Percentiles rank a stretch among this genome's conserved stretches.
phyloP scores from a whole-genome alignment of 2,329 filamentous ascomycete genomes.

The Didymella lethalis region DNA sequence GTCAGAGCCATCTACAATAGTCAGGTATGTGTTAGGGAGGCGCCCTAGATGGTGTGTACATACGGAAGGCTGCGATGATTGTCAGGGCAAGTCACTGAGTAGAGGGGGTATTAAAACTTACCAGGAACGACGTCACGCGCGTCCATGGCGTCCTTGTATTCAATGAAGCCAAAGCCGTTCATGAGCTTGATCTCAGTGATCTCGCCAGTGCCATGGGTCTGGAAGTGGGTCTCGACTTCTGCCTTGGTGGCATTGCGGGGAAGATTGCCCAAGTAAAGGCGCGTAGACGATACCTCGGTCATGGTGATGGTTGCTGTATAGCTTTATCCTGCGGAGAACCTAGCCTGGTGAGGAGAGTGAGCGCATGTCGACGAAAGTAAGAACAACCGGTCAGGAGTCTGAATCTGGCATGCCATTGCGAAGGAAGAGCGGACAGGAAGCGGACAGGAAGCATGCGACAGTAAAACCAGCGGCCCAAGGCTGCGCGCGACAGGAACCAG shows the following conservation, averaged over 20 bases:
- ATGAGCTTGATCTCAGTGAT: constrained; percentile 99
- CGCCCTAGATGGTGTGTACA: constrained; percentile 40
- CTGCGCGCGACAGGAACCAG: constrained; percentile 38
- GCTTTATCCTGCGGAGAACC: constrained; percentile 33
- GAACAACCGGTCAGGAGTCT: constrained; percentile 34
- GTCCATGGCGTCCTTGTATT: constrained; percentile 98
- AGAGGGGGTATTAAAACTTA: constrained; percentile 59
- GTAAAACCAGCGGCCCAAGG: constrained; percentile 37
- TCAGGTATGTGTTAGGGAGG: constrained; percentile 25
- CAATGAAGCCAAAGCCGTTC: constrained; percentile 99
- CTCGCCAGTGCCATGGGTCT: constrained; percentile 92
- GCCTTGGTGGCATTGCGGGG: constrained; percentile 96
- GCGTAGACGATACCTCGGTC: constrained; percentile 90
- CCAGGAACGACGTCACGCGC: constrained; percentile 97
- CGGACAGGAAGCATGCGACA: constrained; percentile 32
- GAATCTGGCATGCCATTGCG: constrained; percentile 36
- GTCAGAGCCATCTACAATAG: constrained; percentile 81
- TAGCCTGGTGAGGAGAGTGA: constrained; percentile 48
- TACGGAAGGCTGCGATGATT: constrained; percentile 62
- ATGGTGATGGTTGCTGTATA: constrained; percentile 54
- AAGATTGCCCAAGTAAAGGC: constrained; percentile 97
- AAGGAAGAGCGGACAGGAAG: constrained; percentile 27
- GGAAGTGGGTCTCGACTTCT: constrained; percentile 95
- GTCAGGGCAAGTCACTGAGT: constrained; percentile 36
- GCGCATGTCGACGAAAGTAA: constrained; percentile 39